phyloP scores from a whole-genome alignment of 805 yeast species.

The Cyberlindnera euphorbiiphila region DNA sequence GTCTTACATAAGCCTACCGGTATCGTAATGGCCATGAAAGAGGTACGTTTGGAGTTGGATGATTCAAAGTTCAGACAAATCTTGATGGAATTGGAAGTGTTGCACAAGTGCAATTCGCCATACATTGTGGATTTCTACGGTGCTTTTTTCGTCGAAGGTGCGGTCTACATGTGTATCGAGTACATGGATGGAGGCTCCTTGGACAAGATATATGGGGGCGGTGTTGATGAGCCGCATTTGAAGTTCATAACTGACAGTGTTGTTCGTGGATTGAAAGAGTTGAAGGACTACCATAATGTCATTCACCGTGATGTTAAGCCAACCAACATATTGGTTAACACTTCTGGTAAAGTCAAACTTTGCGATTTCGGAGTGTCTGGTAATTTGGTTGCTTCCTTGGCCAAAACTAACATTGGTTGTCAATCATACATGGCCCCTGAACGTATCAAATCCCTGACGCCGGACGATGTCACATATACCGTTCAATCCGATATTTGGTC shows the following conservation, averaged over 20 bases:
- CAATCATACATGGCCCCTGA: conserved; percentile 99
- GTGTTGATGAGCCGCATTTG: conserved; percentile 73
- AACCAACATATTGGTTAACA: conserved; percentile 81
- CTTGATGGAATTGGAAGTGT: conserved; percentile 90
- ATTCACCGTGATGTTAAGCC: conserved; percentile 97
- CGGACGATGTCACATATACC: conserved; percentile 77
- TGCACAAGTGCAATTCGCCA: conserved; percentile 87
- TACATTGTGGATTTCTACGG: conserved; percentile 95
- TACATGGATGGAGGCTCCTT: conserved; percentile 96
- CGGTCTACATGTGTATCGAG: conserved; percentile 97
- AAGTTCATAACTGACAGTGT: conserved; percentile 80
- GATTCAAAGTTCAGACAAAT: conserved; percentile 93
- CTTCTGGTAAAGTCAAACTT: conserved; percentile 80
- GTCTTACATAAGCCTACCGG: conserved; percentile 92
- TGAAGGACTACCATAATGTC: conserved; percentile 87
- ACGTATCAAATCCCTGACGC: conserved; percentile 71
- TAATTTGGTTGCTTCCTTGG: conserved; percentile 89
- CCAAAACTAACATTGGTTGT: conserved; percentile 94
- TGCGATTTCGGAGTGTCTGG: conserved; percentile 98
- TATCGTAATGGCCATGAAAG: conserved; percentile 95
- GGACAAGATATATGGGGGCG: conserved; percentile 75
- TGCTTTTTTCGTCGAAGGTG: conserved; percentile 96
- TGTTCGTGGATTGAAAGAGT: conserved; percentile 72
- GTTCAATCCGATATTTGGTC: conserved; percentile 98
- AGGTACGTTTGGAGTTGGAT: conserved; percentile 87